Base-by-base conservation (phyloP, 805 yeast genomes). In the Suhomyces sp. region DNA sequence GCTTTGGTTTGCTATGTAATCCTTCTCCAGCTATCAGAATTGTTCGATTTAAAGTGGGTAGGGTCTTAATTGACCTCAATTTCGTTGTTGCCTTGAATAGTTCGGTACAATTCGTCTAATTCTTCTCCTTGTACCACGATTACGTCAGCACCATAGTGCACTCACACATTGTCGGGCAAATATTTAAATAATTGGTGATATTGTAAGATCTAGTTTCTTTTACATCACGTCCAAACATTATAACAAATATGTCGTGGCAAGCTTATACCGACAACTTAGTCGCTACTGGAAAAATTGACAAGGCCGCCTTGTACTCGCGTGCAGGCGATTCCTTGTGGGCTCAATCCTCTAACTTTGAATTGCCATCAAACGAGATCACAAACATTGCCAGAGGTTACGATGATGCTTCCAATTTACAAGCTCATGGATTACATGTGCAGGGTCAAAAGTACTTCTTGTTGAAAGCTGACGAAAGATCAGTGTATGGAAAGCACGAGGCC, bases 271-370 rank as follows among this genome's bases (percentile, higher is more conserved):
- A 93, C 61, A 91, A 88, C 68, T 79, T 93, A 50, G 68, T 84
- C 48, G 85, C 82, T 38, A 84, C 97, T 33, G 87, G 88, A 44
- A 87, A 86, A 62, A 73, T 93, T 47, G 97, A 91, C 68, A 80
- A 80, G 61, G 96, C 98, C 21, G 93, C 95, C 26, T 79, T 93
- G 48, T 90, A 85, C 65, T 90, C 97, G 7, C 83, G 85, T 48
- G 96, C 95, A 10, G 98, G 98, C 29, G 96, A 90, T 61, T 76
- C 95, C 14, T 76, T 80, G 35, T 93, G 98, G 98, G 98, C 98
- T 15, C 77, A 81, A 48, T 73, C 93, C 12, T 75, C 83, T 42
- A 77, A 77, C 25, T 77, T 87, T 46, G 60, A 59, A 53, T 74
- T 90, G 49, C 73, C 76, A 28, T 76, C 80, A 8, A 68, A 73